These are phyloP conservation scores for Epichloe gansuensis DNA, from an alignment of 2,329 filamentous ascomycete species.

Conservation along the genomic window DNA sequence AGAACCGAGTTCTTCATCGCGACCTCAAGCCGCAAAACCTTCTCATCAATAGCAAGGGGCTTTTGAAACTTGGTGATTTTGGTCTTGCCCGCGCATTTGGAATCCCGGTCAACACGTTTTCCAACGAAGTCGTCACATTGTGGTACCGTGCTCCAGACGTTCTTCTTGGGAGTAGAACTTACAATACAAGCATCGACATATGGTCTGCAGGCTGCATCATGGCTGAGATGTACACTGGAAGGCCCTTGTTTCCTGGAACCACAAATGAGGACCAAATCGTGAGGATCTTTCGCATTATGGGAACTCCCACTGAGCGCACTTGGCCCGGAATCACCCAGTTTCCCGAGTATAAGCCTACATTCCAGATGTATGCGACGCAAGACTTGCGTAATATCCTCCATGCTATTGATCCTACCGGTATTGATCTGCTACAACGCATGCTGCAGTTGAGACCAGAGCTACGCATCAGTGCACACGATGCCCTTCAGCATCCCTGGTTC, in stretches of 20 bases:
- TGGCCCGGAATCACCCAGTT: slow-evolving; percentile 94
- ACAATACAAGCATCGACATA: slow-evolving; percentile 99
- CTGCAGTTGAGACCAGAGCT: slow-evolving; percentile 86
- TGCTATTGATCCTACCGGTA: slow-evolving; percentile 74
- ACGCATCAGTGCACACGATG: slow-evolving; percentile 75
- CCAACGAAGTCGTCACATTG: slow-evolving; percentile 91
- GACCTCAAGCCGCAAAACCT: slow-evolving; percentile 95
- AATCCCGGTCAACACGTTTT: slow-evolving; percentile 96
- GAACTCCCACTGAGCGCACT: slow-evolving; percentile 84
- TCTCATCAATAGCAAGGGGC: slow-evolving; percentile 81
- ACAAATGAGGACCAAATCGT: slow-evolving; percentile 97
- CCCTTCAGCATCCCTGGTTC: slow-evolving; percentile 89
- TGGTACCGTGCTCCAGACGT: slow-evolving; percentile 98
- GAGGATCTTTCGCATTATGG: slow-evolving; percentile 97
- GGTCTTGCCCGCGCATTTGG: slow-evolving; percentile 89
- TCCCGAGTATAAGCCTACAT: slow-evolving; percentile 94
- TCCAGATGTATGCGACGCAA: slow-evolving; percentile 88
- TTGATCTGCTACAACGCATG: slow-evolving; percentile 82
- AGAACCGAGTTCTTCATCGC: slow-evolving; percentile 89
- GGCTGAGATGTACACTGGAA: slow-evolving; percentile 97
- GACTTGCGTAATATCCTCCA: slow-evolving; percentile 77
- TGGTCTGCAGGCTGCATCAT: slow-evolving; percentile 99
- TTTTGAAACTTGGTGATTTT: slow-evolving; percentile 89
- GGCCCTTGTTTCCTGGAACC: slow-evolving; percentile 90
- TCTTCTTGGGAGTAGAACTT: slow-evolving; percentile 81